Evolutionary conservation across 495 filamentous ascomycete species (phyloP).

Genomic region (Penicillium daleae): DNA sequence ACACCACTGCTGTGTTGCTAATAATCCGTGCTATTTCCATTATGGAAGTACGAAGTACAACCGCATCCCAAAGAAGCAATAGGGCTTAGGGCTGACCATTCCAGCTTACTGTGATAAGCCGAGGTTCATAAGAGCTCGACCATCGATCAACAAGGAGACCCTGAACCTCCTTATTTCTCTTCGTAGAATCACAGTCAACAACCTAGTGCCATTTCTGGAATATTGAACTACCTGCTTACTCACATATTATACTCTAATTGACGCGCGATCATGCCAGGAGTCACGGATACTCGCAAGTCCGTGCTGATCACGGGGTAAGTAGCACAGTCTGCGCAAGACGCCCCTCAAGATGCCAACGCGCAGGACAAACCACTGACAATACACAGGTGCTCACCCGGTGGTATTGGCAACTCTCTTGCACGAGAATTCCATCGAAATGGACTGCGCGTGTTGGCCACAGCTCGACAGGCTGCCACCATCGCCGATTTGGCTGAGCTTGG

Average conservation of each 20-base stretch:
- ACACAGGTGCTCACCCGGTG: slow-evolving; percentile 57
- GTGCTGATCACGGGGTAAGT: slow-evolving; percentile 54
- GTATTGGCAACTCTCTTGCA: slow-evolving; percentile 62
- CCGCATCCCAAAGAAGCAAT: slow-evolving; percentile 19
- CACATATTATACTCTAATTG: neutral
- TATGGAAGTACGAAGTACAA: neutral
- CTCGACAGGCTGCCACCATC: slow-evolving; percentile 52
- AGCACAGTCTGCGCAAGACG: neutral
- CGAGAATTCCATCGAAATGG: slow-evolving; percentile 57
- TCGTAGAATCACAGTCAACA: no score
- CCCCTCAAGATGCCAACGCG: neutral
- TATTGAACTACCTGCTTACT: neutral
- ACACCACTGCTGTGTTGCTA: neutral
- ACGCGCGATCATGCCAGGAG: slow-evolving; percentile 25
- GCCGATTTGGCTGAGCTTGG: slow-evolving; percentile 49
- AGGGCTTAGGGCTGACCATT: slow-evolving; percentile 25
- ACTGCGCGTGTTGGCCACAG: slow-evolving; percentile 60
- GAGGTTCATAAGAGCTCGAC: slow-evolving; percentile 16
- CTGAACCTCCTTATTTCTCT: neutral
- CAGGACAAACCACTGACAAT: slow-evolving; percentile 1
- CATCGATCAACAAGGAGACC: neutral
- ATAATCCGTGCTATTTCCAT: neutral
- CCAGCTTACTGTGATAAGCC: slow-evolving; percentile 9
- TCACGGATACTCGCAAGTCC: slow-evolving; percentile 42
- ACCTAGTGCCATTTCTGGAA: neutral